Conservation (phyloP, 2,329 filamentous ascomycete species). For the Coniella lustricola region DNA sequence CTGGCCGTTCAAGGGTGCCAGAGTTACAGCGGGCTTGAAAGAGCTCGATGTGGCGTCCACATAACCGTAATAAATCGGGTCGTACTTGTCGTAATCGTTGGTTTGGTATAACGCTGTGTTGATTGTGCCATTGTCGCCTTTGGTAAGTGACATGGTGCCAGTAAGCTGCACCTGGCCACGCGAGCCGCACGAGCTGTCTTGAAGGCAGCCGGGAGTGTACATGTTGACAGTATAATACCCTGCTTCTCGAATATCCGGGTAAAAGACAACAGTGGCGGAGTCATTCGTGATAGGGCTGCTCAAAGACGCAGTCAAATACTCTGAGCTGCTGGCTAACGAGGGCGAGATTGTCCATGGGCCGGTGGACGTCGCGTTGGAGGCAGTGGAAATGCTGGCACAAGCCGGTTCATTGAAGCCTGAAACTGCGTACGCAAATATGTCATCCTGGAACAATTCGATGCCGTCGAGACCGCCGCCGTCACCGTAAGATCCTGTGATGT, state of each 20-base stretch:
- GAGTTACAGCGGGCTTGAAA: conserved; percentile 75
- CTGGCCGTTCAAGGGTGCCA: conserved; percentile 63
- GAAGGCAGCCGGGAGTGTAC: conserved; percentile 84
- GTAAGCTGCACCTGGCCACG: conserved; percentile 81
- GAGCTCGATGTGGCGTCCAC: conserved; percentile 66
- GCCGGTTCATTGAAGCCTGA: conserved; percentile 81
- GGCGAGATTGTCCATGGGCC: conserved; percentile 69
- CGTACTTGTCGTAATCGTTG: conserved; percentile 95
- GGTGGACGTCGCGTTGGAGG: conserved; percentile 60
- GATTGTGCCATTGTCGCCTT: conserved; percentile 26
- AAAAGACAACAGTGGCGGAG: conserved; percentile 66
- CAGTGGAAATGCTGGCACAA: conserved; percentile 59
- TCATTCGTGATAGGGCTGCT: conserved; percentile 47
- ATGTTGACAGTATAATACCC: conserved; percentile 89
- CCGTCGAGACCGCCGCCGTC: conserved; percentile 76
- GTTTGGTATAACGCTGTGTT: conserved; percentile 72
- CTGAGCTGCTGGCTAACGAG: conserved; percentile 61
- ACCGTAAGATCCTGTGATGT: conserved; percentile 84
- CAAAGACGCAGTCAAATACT: conserved; percentile 69
- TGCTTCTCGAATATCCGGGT: conserved; percentile 76
- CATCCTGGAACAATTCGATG: conserved; percentile 79
- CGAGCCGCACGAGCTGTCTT: conserved; percentile 67
- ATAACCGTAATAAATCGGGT: conserved; percentile 79
- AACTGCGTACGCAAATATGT: conserved; percentile 80
- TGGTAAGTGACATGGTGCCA: conserved; percentile 52